Evolutionary conservation across 768 basidiomycete species (phyloP).

Genomic region (Heimioporus sp.): DNA sequence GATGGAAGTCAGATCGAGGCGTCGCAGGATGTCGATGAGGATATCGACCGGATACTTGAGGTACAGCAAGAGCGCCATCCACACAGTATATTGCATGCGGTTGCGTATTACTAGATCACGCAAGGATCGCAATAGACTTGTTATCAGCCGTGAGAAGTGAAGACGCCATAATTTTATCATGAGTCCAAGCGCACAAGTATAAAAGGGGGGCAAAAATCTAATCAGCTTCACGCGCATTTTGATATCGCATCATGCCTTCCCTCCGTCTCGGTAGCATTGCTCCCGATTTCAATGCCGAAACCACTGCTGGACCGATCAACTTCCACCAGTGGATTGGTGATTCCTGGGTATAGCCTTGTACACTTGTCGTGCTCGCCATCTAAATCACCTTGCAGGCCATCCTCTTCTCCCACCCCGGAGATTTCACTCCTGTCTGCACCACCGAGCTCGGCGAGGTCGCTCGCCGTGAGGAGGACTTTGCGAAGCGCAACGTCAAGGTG

Average conservation of each 20-base stretch:
- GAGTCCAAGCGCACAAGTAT: slow-evolving; percentile 1
- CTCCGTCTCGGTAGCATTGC: slow-evolving; percentile 86
- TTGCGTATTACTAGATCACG: slow-evolving; percentile 76
- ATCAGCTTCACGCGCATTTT: not conserved
- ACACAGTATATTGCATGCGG: slow-evolving; percentile 86
- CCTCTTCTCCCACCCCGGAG: slow-evolving; percentile 93
- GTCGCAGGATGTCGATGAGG: slow-evolving; percentile 84
- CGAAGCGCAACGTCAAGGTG: slow-evolving; percentile 85
- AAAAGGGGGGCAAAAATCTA: slow-evolving; percentile 1
- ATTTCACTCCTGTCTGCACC: slow-evolving; percentile 93
- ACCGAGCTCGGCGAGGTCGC: slow-evolving; percentile 98
- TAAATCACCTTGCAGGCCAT: slow-evolving; percentile 51
- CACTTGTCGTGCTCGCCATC: not conserved
- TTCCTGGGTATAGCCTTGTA: slow-evolving; percentile 64
- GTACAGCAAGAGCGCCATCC: slow-evolving; percentile 87
- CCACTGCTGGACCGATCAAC: slow-evolving; percentile 81
- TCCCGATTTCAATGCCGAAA: slow-evolving; percentile 90
- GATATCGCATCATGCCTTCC: slow-evolving; percentile 35
- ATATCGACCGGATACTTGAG: slow-evolving; percentile 84
- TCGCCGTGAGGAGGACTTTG: slow-evolving; percentile 81
- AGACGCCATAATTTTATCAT: slow-evolving; percentile 49
- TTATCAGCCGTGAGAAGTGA: slow-evolving; percentile 56
- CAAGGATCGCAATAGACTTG: slow-evolving; percentile 19
- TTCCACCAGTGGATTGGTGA: slow-evolving; percentile 93
- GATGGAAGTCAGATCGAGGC: slow-evolving; percentile 67